Conservation (phyloP, 139 green algal genomes). For the Dunaliella sp. region DNA sequence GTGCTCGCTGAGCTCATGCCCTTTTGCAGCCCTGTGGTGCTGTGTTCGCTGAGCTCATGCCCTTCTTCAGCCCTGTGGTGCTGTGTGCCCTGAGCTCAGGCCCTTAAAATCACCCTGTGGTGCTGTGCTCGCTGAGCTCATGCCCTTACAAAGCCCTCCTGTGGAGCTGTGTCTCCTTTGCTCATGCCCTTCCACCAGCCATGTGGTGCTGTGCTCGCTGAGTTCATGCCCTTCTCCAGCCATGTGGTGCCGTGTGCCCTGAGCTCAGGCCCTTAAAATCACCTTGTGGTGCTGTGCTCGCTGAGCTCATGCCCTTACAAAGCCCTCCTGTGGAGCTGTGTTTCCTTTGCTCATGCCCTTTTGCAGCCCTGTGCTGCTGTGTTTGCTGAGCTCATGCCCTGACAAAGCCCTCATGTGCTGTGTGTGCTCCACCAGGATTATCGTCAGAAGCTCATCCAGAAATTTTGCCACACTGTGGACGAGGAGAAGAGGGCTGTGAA, state of each 20-base stretch:
- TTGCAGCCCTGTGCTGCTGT: background rate
- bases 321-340: background rate
- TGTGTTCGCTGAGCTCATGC: too few species aligned
- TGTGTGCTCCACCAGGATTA: slow-evolving; percentile 46
- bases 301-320: background rate
- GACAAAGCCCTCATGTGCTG: too few species aligned
- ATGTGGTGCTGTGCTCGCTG: too few species aligned
- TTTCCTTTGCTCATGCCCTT: background rate
- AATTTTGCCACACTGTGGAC: slow-evolving; percentile 44
- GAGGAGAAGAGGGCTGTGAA: slow-evolving; percentile 16
- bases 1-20: too few species aligned
- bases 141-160: too few species aligned
- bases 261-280: background rate
- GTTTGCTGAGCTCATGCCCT: background rate
- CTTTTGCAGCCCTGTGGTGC: too few species aligned
- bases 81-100: background rate
- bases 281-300: background rate
- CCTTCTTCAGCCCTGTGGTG: too few species aligned
- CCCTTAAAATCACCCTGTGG: background rate
- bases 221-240: too few species aligned
- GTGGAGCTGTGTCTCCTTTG: too few species aligned
- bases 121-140: background rate
- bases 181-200: too few species aligned
- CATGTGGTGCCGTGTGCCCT: too few species aligned
- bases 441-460: slow-evolving; percentile 39